These are phyloP conservation scores for Cairneyella variabilis DNA, from an alignment of 495 filamentous ascomycete species.

Conservation along the genomic window DNA sequence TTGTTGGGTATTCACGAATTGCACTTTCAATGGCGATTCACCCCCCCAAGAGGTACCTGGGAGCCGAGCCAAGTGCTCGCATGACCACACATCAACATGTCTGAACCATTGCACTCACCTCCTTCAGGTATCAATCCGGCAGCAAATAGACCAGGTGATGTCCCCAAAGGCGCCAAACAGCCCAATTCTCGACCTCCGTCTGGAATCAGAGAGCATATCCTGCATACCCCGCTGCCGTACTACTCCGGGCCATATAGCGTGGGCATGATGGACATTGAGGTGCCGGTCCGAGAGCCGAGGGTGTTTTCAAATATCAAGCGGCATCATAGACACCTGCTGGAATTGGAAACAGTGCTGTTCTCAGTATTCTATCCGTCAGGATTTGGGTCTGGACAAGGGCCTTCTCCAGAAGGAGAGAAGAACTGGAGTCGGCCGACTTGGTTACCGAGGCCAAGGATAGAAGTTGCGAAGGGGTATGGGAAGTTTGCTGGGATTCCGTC, in stretches of 20 bases:
- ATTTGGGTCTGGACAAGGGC: constrained; percentile 17
- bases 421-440: constrained; percentile 46
- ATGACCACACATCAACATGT: too few relatives aligned
- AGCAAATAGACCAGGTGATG: constrained; percentile 1
- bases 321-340: constrained; percentile 34
- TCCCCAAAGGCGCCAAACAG: constrained; percentile 3
- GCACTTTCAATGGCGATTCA: background rate
- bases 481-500: constrained; percentile 45
- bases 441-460: constrained; percentile 45
- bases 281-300: constrained; percentile 47
- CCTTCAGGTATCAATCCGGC: too few relatives aligned
- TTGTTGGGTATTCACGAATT: too few relatives aligned
- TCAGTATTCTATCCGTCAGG: constrained; percentile 63
- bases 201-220: constrained; percentile 30
- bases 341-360: constrained; percentile 58
- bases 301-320: constrained; percentile 40
- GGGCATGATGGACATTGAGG: constrained; percentile 60
- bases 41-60: too few relatives aligned
- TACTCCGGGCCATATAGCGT: constrained; percentile 61
- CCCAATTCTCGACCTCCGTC: constrained; percentile 21
- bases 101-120: too few relatives aligned
- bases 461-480: constrained; percentile 49
- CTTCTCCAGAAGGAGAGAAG: constrained; percentile 23
- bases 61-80: too few relatives aligned
- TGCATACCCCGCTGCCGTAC: constrained; percentile 50